Evolutionary conservation across 116 monocot genomes (phyloP), one percentile per base, ranked within the genome.

Genomic region (Dioscorea cayenensis): DNA sequence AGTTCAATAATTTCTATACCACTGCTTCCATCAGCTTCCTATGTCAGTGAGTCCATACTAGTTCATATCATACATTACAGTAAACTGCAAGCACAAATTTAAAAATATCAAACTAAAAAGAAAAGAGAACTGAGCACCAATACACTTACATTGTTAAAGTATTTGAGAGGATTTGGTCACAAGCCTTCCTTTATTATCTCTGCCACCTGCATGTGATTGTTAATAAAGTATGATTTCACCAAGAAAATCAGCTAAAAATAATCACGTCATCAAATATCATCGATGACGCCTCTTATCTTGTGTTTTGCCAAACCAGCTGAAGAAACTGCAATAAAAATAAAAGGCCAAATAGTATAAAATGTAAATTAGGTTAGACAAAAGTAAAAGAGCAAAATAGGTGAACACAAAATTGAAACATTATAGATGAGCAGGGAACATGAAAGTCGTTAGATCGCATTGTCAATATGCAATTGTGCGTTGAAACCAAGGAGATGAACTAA

Each of bases 81-180:
- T 19, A 55, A 55, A 0, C 19, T 2, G 29, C 52, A 55, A 14
- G 3, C 52, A 14, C 18, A 55, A 60, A 12, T 22, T 62, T 62
- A 11, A 22, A 23, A 23, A 23, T 10, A 62, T 21, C 21, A 62
- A 7, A 11, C 7, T 64, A 3, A 2, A 65, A 65, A 16, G 16
- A 18, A 64, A 35, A 35, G 4, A 10, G 25, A 65, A 28, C 23
- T 28, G 25, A 69, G 52, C 3, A 62, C 23, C 52, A 22, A 5
- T 29, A 11, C 11, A 51, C 69, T 52, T 0, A 69, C 69, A 69
- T 69, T 69, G 69, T 51, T 69, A 28, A 69, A 69, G 52, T 69
- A 69, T 18, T 28, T 69, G 49, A 69, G 49, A 50, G 69, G 69
- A 52, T 69, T 69, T 17, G 69, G 69, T 51, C 69, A 69, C 51